These are phyloP conservation scores for Forsythia viridissima DNA, from an alignment of 257 asterid species.

Conservation along the genomic window DNA sequence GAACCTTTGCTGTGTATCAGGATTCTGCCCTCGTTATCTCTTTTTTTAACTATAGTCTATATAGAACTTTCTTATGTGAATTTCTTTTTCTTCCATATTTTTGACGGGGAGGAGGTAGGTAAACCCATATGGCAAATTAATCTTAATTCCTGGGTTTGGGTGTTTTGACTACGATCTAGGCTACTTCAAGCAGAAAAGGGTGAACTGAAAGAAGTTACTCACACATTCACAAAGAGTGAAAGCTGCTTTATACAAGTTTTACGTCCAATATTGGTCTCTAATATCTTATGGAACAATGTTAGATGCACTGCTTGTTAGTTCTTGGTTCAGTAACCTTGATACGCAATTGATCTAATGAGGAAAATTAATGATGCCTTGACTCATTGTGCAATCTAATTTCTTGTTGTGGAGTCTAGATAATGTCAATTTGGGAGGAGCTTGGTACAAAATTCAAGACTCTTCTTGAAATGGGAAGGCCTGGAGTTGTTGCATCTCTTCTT, in stretches of 20 bases:
- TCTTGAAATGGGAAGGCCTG: slow-evolving; percentile 77
- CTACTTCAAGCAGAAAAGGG: background rate
- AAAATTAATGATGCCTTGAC: slow-evolving; percentile 2
- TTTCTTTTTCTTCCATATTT: background rate
- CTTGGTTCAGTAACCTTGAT: background rate
- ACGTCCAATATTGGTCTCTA: background rate
- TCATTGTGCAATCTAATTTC: slow-evolving; percentile 19
- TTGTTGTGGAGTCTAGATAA: slow-evolving; percentile 50
- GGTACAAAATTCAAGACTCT: slow-evolving; percentile 70
- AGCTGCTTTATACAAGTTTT: background rate
- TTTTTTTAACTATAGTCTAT: background rate
- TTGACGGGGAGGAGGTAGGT: background rate
- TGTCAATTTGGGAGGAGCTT: slow-evolving; percentile 72
- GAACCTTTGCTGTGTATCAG: background rate
- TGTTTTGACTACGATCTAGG: background rate
- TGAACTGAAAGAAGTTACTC: background rate
- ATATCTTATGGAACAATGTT: background rate
- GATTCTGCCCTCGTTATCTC: background rate
- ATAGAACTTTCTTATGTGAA: background rate
- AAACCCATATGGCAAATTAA: background rate
- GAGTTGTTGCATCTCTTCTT: slow-evolving; percentile 88
- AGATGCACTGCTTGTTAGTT: background rate
- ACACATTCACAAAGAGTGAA: background rate
- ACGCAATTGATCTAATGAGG: background rate
- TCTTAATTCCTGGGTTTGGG: background rate